Base-by-base conservation (phyloP, 169 alveolate species). In the Plasmodium vivax region DNA sequence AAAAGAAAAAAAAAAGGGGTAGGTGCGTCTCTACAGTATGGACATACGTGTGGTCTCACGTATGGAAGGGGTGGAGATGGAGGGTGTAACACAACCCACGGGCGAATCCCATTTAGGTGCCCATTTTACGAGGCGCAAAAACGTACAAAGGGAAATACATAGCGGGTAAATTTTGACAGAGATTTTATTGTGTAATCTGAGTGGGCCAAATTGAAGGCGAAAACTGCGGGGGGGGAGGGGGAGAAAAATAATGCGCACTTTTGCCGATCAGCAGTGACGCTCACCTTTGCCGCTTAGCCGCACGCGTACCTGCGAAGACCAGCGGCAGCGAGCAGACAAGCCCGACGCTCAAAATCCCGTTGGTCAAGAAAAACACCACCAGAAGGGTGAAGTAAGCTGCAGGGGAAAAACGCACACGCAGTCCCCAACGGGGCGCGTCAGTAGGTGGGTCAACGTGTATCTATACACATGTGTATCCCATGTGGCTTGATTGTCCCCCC, bases 301-400 rank as follows among this genome's bases (percentile, higher is more conserved):
- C 41, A 8, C 54, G 43, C 82, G 47, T 54, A 88, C 94, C 41
- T 88, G 74, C 94, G 47, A 88, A 79, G 71, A 88, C 94, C 54
- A 80, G 45, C 71, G 94, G 94, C 12, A 88, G 71, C 51, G 94
- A 88, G 34, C 81, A 36, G 23, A 88, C 90, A 56, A 77, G 82
- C 30, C 94, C 94, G 16, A 88, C 71, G 41, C 68, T 88, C 51
- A 88, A 80, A 88, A 88, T 88, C 41, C 94, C 94, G 43, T 88
- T 88, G 45, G 83, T 58, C 34, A 88, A 73, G 68, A 23, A 88
- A 34, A 88, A 88, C 43, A 71, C 41, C 12, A 79, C 30, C 34
- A 88, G 30, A 19, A 73, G 81, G 2, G 83, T 43, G 38, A 88
- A 88, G 73, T 88, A 88, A 5, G 90, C 94, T 88, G 54, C 0